Percentiles rank a stretch among this genome's conserved stretches.
Conservation (phyloP, 2,329 filamentous ascomycete species). For the Trichoderma cornu-damae region DNA sequence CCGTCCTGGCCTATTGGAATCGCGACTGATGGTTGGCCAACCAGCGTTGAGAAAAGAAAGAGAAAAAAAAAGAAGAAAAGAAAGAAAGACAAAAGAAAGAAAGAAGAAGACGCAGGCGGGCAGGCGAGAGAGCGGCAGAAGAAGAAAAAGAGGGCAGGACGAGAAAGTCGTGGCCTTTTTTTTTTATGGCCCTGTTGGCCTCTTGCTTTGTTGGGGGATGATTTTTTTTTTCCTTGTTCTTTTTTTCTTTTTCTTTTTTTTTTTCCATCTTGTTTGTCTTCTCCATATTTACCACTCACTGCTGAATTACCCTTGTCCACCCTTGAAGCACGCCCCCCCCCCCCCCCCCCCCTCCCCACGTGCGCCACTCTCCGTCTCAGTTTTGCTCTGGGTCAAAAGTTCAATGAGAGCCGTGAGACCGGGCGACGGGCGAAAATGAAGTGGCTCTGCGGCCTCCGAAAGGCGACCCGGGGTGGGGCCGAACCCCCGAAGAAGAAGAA, state of each 20-base stretch:
- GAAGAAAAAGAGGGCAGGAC: not conserved
- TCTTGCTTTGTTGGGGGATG: conserved; percentile 5
- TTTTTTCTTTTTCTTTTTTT: too few species aligned
- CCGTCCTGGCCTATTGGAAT: not conserved
- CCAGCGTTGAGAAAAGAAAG: not conserved
- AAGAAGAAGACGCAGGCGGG: not conserved
- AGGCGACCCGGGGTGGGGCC: conserved; percentile 9
- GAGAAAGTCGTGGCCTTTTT: conserved; percentile 6
- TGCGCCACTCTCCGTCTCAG: conserved; percentile 2
- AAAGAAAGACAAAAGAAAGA: not conserved
- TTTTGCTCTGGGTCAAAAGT: not conserved
- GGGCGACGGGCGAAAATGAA: not conserved
- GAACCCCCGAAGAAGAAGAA: too few species aligned
- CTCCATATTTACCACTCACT: conserved; percentile 9
- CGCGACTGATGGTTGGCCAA: conserved; percentile 10
- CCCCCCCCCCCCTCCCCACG: too few species aligned
- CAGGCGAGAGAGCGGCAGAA: not conserved
- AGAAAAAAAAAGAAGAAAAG: not conserved
- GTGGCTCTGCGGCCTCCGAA: not conserved
- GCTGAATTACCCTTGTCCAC: conserved; percentile 13
- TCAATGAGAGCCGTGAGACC: not conserved
- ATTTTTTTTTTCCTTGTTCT: too few species aligned
- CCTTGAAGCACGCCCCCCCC: conserved; percentile 3
- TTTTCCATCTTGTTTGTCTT: conserved; percentile 9
- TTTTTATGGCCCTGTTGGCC: conserved; percentile 6